A percentile compares a stretch with the other conserved stretches of the same genome.
These are phyloP conservation scores for Solanum gandarillasii DNA, from an alignment of 257 asterid genomes.

Conservation along the genomic window DNA sequence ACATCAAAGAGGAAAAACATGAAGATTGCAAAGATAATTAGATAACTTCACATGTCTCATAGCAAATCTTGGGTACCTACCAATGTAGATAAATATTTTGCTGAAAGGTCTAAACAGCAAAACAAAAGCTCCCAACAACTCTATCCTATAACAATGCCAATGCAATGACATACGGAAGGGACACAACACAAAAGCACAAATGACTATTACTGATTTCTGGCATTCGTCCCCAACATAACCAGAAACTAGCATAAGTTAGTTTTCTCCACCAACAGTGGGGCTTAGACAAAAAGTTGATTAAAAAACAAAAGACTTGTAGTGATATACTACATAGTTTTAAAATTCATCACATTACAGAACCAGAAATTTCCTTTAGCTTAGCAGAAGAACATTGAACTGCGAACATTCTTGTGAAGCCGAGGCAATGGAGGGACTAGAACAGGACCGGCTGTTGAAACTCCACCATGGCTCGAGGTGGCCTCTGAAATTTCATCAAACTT, in stretches of 20 bases:
- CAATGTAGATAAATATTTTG: not conserved
- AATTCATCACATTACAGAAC: not conserved
- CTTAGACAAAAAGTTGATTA: not conserved
- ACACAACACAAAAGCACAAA: not conserved
- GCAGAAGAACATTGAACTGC: slow-evolving; percentile 60
- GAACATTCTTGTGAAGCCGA: slow-evolving; percentile 8
- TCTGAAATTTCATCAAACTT: slow-evolving; percentile 56
- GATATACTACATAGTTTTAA: not conserved
- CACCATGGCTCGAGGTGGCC: slow-evolving; percentile 36
- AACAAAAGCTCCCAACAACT: not conserved
- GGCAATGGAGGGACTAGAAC: slow-evolving; percentile 35
- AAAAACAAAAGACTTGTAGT: not conserved
- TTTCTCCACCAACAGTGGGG: not conserved
- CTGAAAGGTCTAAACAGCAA: not conserved
- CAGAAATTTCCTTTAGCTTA: not conserved
- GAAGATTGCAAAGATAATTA: not conserved
- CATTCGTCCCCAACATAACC: not conserved
- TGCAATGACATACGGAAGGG: not conserved
- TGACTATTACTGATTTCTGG: not conserved
- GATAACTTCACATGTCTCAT: not conserved
- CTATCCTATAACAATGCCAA: not conserved
- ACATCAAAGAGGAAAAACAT: slow-evolving; percentile 29
- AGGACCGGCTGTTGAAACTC: slow-evolving; percentile 11
- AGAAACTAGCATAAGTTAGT: not conserved
- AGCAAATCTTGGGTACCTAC: not conserved